phyloP scores from a whole-genome alignment of 371 early-diverging fungal genomes.

The Mortierella sp. region DNA sequence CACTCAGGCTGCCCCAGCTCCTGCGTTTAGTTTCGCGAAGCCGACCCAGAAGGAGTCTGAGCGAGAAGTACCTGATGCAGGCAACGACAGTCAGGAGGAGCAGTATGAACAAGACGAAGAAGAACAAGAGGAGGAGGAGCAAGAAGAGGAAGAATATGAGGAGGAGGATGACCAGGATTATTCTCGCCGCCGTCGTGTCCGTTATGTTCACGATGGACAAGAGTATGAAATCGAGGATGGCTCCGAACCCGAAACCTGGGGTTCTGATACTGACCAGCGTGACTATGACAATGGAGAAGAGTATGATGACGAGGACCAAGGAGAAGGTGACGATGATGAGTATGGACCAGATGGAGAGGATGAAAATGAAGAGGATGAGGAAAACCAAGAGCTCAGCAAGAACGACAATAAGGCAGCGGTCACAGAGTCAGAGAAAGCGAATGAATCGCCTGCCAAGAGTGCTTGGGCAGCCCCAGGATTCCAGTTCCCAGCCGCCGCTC shows the following conservation, averaged over 20 bases:
- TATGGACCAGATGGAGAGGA: conserved; percentile 13
- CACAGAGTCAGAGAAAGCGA: conserved; percentile 2
- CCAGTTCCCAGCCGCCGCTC: conserved; percentile 31
- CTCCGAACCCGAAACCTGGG: conserved; percentile 44
- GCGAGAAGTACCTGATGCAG: conserved; percentile 6
- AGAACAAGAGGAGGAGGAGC: conserved; percentile 14
- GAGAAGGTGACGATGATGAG: conserved; percentile 7
- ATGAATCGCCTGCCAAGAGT: conserved; percentile 15
- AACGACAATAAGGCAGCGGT: not conserved
- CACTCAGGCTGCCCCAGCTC: not conserved
- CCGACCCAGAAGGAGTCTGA: not conserved
- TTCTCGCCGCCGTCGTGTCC: not conserved
- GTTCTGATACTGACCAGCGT: conserved; percentile 47
- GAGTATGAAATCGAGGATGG: conserved; percentile 36
- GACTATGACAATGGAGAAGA: conserved; percentile 33
- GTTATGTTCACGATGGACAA: conserved; percentile 44
- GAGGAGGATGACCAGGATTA: conserved; percentile 18
- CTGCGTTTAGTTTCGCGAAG: conserved; percentile 8
- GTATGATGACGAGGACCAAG: conserved; percentile 25
- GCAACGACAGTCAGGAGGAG: not conserved
- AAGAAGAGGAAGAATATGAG: conserved; percentile 15
- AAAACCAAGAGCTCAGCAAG: conserved; percentile 3
- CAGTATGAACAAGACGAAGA: conserved; percentile 8
- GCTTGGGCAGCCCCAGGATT: conserved; percentile 42
- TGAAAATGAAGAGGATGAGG: conserved; percentile 20